Conservation (phyloP, 2,329 filamentous ascomycete genomes). For the Alternaria panax region DNA sequence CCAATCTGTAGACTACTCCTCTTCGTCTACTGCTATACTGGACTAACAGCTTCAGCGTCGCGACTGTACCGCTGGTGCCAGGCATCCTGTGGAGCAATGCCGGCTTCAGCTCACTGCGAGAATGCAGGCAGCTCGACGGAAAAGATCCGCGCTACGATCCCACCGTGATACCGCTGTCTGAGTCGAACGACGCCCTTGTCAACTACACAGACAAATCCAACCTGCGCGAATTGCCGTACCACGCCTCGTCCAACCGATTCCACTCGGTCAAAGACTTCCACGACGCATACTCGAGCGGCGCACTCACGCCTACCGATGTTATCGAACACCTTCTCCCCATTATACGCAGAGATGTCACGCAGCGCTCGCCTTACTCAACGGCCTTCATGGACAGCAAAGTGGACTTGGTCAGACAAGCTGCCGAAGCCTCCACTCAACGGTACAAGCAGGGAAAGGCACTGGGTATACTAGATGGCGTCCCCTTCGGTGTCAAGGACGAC, state of each 20-base stretch:
- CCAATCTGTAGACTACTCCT: constrained; percentile 62
- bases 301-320: constrained; percentile 75
- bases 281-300: constrained; percentile 73
- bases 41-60: constrained; percentile 58
- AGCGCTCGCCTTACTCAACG: constrained; percentile 68
- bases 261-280: constrained; percentile 77
- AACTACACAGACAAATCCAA: constrained; percentile 30
- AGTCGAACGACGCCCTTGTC: constrained; percentile 24
- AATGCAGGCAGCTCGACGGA: constrained; percentile 62
- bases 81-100: constrained; percentile 75
- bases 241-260: constrained; percentile 40
- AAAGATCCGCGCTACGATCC: constrained; percentile 64
- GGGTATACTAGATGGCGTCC: constrained; percentile 79
- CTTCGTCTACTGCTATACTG: constrained; percentile 14
- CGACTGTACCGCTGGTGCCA: constrained; percentile 67
- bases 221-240: constrained; percentile 27
- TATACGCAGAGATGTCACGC: constrained; percentile 66
- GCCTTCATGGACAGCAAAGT: constrained; percentile 75
- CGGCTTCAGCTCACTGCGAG: constrained; percentile 66
- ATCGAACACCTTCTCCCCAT: constrained; percentile 74
- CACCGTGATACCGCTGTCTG: constrained; percentile 59
- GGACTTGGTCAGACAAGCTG: constrained; percentile 70
- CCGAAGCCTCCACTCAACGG: constrained; percentile 74
- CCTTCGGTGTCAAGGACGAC: constrained; percentile 85
- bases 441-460: constrained; percentile 72